Percentiles rank a stretch among this genome's conserved stretches.
phyloP scores from a whole-genome alignment of 768 basidiomycete genomes.

The Clavulina sp. region DNA sequence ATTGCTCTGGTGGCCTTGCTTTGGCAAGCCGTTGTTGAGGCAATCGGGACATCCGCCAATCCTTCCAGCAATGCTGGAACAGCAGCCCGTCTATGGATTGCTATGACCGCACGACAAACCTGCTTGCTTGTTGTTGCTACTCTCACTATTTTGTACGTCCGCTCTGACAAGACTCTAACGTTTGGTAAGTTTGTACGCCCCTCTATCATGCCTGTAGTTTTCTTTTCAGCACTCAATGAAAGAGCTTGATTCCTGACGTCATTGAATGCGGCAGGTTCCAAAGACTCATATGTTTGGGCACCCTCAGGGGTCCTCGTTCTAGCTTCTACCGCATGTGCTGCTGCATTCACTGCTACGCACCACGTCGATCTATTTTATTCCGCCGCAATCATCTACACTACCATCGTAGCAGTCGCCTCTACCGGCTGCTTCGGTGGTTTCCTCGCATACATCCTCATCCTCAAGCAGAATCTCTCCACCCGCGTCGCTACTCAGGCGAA shows the following conservation, averaged over 20 bases:
- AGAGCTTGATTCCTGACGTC: neutral
- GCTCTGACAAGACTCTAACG: conserved; percentile 48
- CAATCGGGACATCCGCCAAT: conserved; percentile 25
- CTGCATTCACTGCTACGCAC: conserved; percentile 36
- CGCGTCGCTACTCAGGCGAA: conserved; percentile 33
- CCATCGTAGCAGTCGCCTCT: conserved; percentile 33
- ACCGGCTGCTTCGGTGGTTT: conserved; percentile 40
- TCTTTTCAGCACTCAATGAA: no score
- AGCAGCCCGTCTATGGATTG: conserved; percentile 49
- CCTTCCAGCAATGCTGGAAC: conserved; percentile 18
- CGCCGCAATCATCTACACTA: conserved; percentile 43
- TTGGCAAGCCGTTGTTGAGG: conserved; percentile 46
- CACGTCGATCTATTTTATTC: conserved; percentile 34
- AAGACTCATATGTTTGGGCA: conserved; percentile 58
- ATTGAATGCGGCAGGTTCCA: no score
- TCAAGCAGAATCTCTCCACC: conserved; percentile 39
- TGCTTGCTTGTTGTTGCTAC: conserved; percentile 44
- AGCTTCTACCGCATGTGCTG: conserved; percentile 42
- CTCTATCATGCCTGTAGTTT: neutral
- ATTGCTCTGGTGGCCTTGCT: conserved; percentile 42
- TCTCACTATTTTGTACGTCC: conserved; percentile 50
- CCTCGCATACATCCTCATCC: conserved; percentile 41
- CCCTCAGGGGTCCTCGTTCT: conserved; percentile 38
- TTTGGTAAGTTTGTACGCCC: conserved; percentile 23
- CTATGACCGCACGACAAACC: conserved; percentile 46